phyloP scores from a whole-genome alignment of 2,329 filamentous ascomycete species.

The Colletotrichum incanum region DNA sequence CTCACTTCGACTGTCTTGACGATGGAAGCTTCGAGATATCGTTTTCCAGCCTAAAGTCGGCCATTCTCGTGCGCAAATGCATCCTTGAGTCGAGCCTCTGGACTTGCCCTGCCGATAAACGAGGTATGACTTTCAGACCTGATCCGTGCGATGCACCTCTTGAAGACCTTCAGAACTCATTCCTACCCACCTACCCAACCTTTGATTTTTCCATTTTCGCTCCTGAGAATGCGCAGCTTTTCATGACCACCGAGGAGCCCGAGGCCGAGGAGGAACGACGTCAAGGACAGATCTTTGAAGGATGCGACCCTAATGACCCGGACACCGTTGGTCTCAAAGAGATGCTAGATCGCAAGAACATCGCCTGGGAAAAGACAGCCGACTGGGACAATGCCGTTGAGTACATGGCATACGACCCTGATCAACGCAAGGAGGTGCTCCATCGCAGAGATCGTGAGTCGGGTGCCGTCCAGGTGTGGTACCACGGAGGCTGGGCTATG shows the following conservation, averaged over 20 bases:
- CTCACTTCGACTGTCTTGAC: constrained; percentile 22
- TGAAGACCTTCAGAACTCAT: constrained; percentile 8
- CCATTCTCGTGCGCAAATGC: constrained; percentile 19
- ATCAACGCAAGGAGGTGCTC: constrained; percentile 24
- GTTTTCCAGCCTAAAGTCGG: constrained; percentile 27
- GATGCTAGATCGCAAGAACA: constrained; percentile 20
- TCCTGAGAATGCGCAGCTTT: constrained; percentile 7
- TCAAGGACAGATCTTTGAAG: constrained; percentile 1
- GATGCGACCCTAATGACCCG: constrained; percentile 7
- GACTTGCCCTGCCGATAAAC: background rate
- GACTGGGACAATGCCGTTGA: constrained; percentile 22
- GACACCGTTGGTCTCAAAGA: constrained; percentile 14
- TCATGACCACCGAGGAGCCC: constrained; percentile 18
- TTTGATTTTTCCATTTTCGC: constrained; percentile 10
- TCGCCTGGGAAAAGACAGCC: constrained; percentile 34
- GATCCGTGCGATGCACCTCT: constrained; percentile 32
- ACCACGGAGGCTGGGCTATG: constrained; percentile 30
- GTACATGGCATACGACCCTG: constrained; percentile 29
- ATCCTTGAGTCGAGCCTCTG: constrained; percentile 22
- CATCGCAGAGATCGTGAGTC: constrained; percentile 32
- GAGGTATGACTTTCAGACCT: constrained; percentile 1
- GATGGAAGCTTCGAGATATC: constrained; percentile 35
- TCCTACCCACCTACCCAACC: constrained; percentile 14
- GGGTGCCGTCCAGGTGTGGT: constrained; percentile 27
- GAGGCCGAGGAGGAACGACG: background rate